Conservation (phyloP, 306 rosid genomes). For the Dalbergia cochinchinensis region DNA sequence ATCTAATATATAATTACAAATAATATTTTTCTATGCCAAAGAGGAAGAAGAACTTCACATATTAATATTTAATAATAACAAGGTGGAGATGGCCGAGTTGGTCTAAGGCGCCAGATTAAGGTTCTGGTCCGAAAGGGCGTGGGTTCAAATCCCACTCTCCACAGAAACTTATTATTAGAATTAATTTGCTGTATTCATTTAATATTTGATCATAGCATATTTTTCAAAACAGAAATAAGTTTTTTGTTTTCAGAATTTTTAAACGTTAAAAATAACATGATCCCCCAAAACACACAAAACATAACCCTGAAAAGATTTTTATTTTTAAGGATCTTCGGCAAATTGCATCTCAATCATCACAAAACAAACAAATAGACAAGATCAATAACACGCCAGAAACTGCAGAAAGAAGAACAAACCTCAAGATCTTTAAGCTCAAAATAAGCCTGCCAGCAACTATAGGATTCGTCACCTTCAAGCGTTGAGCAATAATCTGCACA, state of each 20-base stretch:
- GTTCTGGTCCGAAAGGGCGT: slow-evolving; percentile 70
- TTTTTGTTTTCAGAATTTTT: neutral
- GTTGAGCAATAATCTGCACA: slow-evolving; percentile 79
- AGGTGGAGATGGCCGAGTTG: slow-evolving; percentile 62
- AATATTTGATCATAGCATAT: no score
- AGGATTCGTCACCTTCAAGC: slow-evolving; percentile 87
- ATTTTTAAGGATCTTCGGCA: no score
- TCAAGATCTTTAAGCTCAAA: slow-evolving; percentile 88
- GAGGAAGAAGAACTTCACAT: no score
- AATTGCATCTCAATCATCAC: neutral
- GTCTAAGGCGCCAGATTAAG: slow-evolving; percentile 44
- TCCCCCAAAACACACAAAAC: neutral
- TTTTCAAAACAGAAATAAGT: no score
- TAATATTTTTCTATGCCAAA: no score
- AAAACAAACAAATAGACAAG: neutral
- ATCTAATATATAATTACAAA: no score
- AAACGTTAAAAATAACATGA: neutral
- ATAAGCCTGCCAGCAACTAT: slow-evolving; percentile 93
- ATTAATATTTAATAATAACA: neutral
- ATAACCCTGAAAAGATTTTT: neutral
- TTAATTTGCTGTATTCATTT: no score
- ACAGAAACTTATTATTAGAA: slow-evolving; percentile 20
- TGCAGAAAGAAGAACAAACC: slow-evolving; percentile 51
- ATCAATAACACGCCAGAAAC: neutral
- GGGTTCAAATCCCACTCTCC: slow-evolving; percentile 70